Evolutionary conservation across 257 asterid species (phyloP).

Genomic region (Nicotiana otophora): DNA sequence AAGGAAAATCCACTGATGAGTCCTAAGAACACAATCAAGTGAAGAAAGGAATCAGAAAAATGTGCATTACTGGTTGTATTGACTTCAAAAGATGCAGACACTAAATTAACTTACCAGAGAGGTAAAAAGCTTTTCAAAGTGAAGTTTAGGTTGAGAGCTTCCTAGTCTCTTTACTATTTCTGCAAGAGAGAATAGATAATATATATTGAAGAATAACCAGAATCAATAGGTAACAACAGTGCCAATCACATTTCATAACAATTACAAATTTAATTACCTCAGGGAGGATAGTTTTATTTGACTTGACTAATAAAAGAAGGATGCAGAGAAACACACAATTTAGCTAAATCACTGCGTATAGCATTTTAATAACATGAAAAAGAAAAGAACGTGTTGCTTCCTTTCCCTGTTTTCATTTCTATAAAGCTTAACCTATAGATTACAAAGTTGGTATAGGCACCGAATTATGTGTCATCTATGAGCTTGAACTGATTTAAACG

Average conservation of each 20-base stretch:
- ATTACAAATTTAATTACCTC: not conserved
- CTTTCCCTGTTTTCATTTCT: not conserved
- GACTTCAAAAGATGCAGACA: slow-evolving; percentile 12
- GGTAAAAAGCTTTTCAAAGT: slow-evolving; percentile 31
- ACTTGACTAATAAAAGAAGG: not conserved
- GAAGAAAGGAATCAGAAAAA: slow-evolving; percentile 3
- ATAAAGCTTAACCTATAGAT: not conserved
- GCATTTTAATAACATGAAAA: not conserved
- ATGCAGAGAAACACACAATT: not conserved
- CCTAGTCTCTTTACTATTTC: slow-evolving; percentile 29
- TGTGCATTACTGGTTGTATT: not conserved
- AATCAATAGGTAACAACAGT: not conserved
- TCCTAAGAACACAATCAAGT: slow-evolving; percentile 4
- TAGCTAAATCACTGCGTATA: not conserved
- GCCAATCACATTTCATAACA: not conserved
- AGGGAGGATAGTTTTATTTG: not conserved
- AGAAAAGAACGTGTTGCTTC: not conserved
- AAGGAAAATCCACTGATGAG: slow-evolving; percentile 9
- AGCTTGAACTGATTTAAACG: not conserved
- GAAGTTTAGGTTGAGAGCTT: slow-evolving; percentile 33
- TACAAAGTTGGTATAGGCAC: not conserved
- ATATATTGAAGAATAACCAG: not conserved
- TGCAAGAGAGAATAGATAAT: slow-evolving; percentile 29
- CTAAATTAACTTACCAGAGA: slow-evolving; percentile 39
- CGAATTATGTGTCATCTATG: not conserved